Evolutionary conservation across 805 yeast genomes (phyloP).

Genomic region (Cyberlindnera mrakii): DNA sequence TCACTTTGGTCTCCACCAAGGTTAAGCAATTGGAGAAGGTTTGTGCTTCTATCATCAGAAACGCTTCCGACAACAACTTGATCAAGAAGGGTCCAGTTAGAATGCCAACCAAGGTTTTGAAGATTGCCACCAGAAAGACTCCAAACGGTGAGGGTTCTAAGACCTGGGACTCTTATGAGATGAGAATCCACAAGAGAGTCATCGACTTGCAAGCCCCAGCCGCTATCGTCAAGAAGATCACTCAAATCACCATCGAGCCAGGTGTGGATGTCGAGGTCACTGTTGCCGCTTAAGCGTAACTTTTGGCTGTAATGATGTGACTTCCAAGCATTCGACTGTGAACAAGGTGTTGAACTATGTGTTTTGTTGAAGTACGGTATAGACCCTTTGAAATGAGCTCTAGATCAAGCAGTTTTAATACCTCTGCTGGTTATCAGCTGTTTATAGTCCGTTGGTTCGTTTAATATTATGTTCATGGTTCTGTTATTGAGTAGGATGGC

Average conservation of each 20-base stretch:
- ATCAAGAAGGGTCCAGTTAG: constrained; percentile 99
- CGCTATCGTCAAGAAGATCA: constrained; percentile 85
- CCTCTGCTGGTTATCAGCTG: constrained; percentile 28
- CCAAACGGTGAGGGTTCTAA: constrained; percentile 99
- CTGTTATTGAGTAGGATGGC: neutral
- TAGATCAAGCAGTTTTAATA: constrained; percentile 26
- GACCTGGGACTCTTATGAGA: constrained; percentile 99
- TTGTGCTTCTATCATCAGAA: constrained; percentile 81
- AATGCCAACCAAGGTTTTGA: constrained; percentile 98
- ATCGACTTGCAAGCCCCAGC: constrained; percentile 98
- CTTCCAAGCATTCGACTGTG: neutral
- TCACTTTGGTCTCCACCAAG: constrained; percentile 97
- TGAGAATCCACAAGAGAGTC: constrained; percentile 99
- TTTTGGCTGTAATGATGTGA: neutral
- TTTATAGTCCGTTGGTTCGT: constrained; percentile 19
- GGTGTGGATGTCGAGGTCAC: constrained; percentile 98
- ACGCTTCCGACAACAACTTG: constrained; percentile 77
- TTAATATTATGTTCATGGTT: constrained; percentile 7
- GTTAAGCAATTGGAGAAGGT: constrained; percentile 98
- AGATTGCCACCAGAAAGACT: constrained; percentile 99
- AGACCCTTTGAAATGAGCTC: constrained; percentile 17
- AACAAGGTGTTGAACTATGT: constrained; percentile 1
- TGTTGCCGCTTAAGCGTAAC: constrained; percentile 64
- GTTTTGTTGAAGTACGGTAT: constrained; percentile 14
- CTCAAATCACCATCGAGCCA: constrained; percentile 97